phyloP scores from a whole-genome alignment of 2,329 filamentous ascomycete species.

The Pseudogymnoascus sp. region DNA sequence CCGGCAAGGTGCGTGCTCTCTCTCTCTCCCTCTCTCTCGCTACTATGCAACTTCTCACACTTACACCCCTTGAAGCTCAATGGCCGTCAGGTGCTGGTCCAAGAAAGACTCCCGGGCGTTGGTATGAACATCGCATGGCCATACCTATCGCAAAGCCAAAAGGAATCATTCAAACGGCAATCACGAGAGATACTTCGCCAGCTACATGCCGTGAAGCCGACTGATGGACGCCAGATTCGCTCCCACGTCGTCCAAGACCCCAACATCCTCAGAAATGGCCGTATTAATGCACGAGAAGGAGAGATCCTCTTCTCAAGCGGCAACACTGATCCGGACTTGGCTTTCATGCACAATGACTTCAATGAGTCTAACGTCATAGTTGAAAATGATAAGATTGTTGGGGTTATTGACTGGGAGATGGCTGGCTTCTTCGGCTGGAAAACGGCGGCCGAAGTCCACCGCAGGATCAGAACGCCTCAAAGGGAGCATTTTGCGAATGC shows the following conservation, averaged over 20 bases:
- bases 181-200: constrained; percentile 29
- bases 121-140: neutral
- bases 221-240: constrained; percentile 14
- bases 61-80: neutral
- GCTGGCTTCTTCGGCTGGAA: constrained; percentile 32
- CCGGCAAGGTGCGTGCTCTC: constrained; percentile 30
- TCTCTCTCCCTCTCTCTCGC: constrained; percentile 21
- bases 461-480: constrained; percentile 19
- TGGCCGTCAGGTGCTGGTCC: neutral
- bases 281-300: constrained; percentile 29
- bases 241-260: constrained; percentile 22
- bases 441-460: constrained; percentile 22
- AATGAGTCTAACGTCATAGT: constrained; percentile 34
- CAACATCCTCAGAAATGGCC: constrained; percentile 23
- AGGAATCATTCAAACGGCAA: constrained; percentile 31
- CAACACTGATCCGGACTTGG: constrained; percentile 19
- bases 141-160: neutral
- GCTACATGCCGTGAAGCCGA: constrained; percentile 25
- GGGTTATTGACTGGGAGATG: constrained; percentile 38
- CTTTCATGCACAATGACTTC: constrained; percentile 36
- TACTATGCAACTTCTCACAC: neutral
- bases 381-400: constrained; percentile 33
- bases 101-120: neutral
- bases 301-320: constrained; percentile 29
- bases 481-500: constrained; percentile 17